Evolutionary conservation across 768 basidiomycete species (phyloP), one percentile per base, ranked within the genome.

Genomic region (Calocybe gangraenosa): DNA sequence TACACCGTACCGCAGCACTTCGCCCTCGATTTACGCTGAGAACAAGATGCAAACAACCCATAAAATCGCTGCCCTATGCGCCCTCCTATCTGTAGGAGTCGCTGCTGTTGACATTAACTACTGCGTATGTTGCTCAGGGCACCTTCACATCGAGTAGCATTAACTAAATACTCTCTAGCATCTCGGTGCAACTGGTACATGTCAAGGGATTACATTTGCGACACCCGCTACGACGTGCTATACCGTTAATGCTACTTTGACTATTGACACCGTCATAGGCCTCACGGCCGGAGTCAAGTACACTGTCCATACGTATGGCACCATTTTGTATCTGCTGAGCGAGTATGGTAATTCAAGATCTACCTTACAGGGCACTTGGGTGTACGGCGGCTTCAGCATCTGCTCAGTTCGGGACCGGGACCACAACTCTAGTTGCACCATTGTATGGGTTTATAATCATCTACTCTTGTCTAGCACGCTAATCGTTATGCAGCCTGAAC

Each of bases 281-380:
- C 21, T 43, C 22, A 50, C 49, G 6, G 35, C 40, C 21, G 49
- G 44, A 32, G n/a, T 50, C 1, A 1, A 38, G 31, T 46, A 50
- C 18, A 34, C 37, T 2, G 20, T 50, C 21, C 42, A 39, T 35
- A 50, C 40, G 44, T 42, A 41, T 32, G 40, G 21, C 8, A 4
- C n/a, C 31, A 1, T 6, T 7, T 8, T 14, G 21, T n/a, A 19
- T 21, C 18, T 30, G 25, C 18, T 17, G 18, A 0, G 14, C 18
- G 14, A n/a, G 14, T 9, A 38, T 25, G 32, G 20, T 37, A 21
- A 42, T 36, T 30, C 19, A 40, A 11, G 9, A 11, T n/a, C 40
- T 20, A 7, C 15, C 14, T 14, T 7, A 20, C 44, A 39, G 19
- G 40, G 38, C 36, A 42, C 42, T 17, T 28, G 34, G 0, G n/a